phyloP scores from a whole-genome alignment of 768 basidiomycete genomes.

The Boletellus sp. region DNA sequence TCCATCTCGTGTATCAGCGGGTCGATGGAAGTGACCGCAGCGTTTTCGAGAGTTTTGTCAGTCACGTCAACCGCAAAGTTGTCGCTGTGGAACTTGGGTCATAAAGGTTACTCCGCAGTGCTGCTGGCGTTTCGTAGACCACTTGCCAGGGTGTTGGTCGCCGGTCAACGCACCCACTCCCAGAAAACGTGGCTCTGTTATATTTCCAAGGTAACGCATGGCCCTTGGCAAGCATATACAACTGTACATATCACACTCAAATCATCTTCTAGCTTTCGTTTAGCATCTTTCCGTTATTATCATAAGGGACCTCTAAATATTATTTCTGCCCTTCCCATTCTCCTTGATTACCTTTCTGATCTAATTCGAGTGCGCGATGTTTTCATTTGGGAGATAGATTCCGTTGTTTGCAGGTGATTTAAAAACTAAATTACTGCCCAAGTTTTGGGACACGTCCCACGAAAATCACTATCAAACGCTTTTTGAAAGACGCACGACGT shows the following conservation, averaged over 20 bases:
- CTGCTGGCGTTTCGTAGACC: background rate
- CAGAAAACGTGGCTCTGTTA: too few species aligned
- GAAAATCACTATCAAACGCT: too few species aligned
- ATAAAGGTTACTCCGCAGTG: background rate
- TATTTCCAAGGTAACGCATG: too few species aligned
- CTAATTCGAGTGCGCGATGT: background rate
- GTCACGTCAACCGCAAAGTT: constrained; percentile 58
- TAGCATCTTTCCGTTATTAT: background rate
- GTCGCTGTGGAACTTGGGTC: background rate
- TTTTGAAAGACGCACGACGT: too few species aligned
- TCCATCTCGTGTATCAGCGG: constrained; percentile 52
- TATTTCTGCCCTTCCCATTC: background rate
- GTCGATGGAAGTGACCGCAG: constrained; percentile 52
- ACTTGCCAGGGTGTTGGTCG: background rate
- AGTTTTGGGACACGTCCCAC: too few species aligned
- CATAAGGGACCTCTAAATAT: background rate
- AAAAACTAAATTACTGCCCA: too few species aligned
- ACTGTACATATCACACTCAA: too few species aligned
- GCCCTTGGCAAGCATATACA: too few species aligned
- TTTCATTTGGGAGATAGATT: too few species aligned
- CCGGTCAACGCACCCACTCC: too few species aligned
- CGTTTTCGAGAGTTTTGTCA: constrained; percentile 64
- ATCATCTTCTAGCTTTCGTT: background rate
- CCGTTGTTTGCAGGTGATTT: too few species aligned
- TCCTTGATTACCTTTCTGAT: background rate